Base-by-base conservation (phyloP, 2,329 filamentous ascomycete species). In the Tympanopsis confertula region DNA sequence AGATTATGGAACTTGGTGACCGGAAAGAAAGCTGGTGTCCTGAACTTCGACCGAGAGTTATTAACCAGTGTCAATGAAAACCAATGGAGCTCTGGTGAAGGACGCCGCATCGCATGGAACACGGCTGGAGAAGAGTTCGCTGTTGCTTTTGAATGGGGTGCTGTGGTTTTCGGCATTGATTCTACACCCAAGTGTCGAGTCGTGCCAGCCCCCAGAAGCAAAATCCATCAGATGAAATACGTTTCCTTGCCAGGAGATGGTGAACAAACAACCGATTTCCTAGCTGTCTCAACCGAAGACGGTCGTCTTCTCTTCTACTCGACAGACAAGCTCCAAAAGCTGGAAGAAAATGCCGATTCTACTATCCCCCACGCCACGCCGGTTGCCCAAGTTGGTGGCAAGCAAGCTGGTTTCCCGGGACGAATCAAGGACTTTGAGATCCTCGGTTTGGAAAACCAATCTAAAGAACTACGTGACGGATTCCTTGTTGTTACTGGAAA, bases 1-100 rank as follows among this genome's bases (percentile, higher is more conserved):
- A 69, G 91, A 45, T 59, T 96, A 45, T 98, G 91, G 91, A 96
- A 98, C 53, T 58, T 98, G 45, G 87, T 96, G 46, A 96, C 89
- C 3, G 91, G 88, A 13, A 94, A 89, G 64, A 95, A 94, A 63
- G 88, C 88, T 1, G 86, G 88, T 20, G 88, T 94, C 38, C 63
- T 98, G 48, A 91, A 85, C 54, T 96, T 96, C 56, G 74, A 73
- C 45, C 70, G 74, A 40, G 74, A 80, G 1, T 69, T 91, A 50
- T 65, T 96, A 38, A 67, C 74, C 33, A 77, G 83, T 47, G 74
- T 83, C 10, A 86, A 85, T 35, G 86, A 94, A 62, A 74, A 78
- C 32, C 78, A 76, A 55, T 79, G 81, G 55, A 76, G 78, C 33
- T 80, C 77, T 33, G 88, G 89, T 12, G 91, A 96, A 54, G 89